A percentile compares a stretch with the other conserved stretches of the same genome.
These are phyloP conservation scores for Neofusicoccum ribis DNA, from an alignment of 2,329 filamentous ascomycete genomes.

Conservation along the genomic window DNA sequence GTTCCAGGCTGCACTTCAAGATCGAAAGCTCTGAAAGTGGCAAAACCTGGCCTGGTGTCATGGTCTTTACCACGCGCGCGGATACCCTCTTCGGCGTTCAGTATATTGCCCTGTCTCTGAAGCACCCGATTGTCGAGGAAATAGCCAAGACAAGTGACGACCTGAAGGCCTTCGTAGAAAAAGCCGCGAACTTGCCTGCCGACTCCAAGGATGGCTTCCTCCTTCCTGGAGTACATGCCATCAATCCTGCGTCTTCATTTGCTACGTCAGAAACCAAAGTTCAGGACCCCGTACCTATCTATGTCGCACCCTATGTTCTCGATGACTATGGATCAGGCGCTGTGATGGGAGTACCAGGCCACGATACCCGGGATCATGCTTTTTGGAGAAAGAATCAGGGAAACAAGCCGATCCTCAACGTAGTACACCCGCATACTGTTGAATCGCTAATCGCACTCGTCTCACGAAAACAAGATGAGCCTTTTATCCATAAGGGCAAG, in stretches of 20 bases:
- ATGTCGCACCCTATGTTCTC: slow-evolving; percentile 80
- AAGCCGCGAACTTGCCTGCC: slow-evolving; percentile 52
- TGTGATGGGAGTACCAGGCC: slow-evolving; percentile 88
- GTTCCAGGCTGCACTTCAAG: slow-evolving; percentile 71
- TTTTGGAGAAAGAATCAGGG: slow-evolving; percentile 76
- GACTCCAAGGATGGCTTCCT: slow-evolving; percentile 66
- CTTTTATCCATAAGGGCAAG: slow-evolving; percentile 66
- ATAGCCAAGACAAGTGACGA: slow-evolving; percentile 61
- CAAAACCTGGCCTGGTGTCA: slow-evolving; percentile 53
- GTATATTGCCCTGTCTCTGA: slow-evolving; percentile 75
- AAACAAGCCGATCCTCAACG: slow-evolving; percentile 55
- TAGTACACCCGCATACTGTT: slow-evolving; percentile 22
- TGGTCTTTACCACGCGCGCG: slow-evolving; percentile 81
- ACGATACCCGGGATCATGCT: slow-evolving; percentile 74
- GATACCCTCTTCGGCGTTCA: slow-evolving; percentile 88
- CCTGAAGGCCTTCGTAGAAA: slow-evolving; percentile 67
- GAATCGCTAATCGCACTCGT: slow-evolving; percentile 33
- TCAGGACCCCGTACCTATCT: slow-evolving; percentile 67
- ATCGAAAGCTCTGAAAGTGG: slow-evolving; percentile 46
- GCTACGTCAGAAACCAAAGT: slow-evolving; percentile 53
- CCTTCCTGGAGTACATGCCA: slow-evolving; percentile 49
- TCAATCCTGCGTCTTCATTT: slow-evolving; percentile 52
- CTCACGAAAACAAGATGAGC: slow-evolving; percentile 42
- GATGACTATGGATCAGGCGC: slow-evolving; percentile 84
- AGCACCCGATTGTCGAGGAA: slow-evolving; percentile 66